These are phyloP conservation scores for Cyclocybe aegerita DNA, from an alignment of 768 basidiomycete species.

Conservation along the genomic window DNA sequence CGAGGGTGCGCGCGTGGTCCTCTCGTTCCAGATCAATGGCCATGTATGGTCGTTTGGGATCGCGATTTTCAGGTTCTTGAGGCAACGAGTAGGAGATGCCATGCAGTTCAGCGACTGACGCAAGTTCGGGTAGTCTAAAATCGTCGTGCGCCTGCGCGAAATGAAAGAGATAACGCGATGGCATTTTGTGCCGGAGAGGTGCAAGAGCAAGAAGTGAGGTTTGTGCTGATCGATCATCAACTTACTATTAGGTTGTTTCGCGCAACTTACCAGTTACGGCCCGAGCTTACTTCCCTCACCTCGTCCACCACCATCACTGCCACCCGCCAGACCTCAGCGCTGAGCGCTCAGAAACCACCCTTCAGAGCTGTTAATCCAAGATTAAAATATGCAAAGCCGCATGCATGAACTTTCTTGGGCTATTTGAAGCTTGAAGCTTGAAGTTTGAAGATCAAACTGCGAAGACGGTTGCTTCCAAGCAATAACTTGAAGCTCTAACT, in stretches of 20 bases:
- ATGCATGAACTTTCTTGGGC: too few species aligned
- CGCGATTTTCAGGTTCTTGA: constrained; percentile 39
- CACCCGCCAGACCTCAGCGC: too few species aligned
- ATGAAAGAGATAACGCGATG: constrained; percentile 52
- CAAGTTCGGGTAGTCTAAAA: constrained; percentile 82
- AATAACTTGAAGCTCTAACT: too few species aligned
- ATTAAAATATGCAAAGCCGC: too few species aligned
- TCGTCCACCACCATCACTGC: too few species aligned
- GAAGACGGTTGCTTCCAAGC: too few species aligned
- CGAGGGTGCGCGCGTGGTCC: constrained; percentile 71
- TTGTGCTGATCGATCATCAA: not conserved
- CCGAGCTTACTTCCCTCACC: too few species aligned
- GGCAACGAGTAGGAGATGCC: constrained; percentile 60
- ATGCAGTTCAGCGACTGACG: constrained; percentile 73
- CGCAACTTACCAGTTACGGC: not conserved
- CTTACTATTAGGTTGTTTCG: constrained; percentile 7
- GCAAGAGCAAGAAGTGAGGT: not conserved
- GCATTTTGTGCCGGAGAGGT: constrained; percentile 19
- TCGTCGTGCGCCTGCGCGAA: constrained; percentile 82
- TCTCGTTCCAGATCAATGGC: constrained; percentile 67
- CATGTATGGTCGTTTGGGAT: constrained; percentile 71
- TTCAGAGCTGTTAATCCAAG: too few species aligned
- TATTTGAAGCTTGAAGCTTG: too few species aligned
- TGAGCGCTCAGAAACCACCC: too few species aligned
- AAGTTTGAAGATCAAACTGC: too few species aligned